A percentile compares a stretch with the other conserved stretches of the same genome.
Evolutionary conservation across 768 basidiomycete genomes (phyloP).

Genomic region (Pleurotus djamor): DNA sequence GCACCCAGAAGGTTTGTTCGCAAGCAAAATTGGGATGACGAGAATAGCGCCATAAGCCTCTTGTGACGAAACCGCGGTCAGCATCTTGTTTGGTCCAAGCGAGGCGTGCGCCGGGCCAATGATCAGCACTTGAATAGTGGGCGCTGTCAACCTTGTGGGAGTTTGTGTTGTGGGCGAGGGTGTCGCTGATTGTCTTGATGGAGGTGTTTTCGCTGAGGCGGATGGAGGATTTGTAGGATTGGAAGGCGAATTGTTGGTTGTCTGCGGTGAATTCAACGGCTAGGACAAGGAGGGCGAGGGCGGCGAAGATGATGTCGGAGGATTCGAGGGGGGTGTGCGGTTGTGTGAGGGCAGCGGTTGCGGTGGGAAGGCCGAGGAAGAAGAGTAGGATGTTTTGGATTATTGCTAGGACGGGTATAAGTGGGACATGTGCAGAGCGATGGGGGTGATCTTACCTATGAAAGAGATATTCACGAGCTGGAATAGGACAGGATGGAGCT

Average conservation of each 20-base stretch:
- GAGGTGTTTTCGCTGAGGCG: conserved; percentile 5
- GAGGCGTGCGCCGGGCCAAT: conserved; percentile 70
- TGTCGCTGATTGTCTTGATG: neutral
- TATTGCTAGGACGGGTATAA: conserved; percentile 39
- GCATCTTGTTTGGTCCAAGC: conserved; percentile 65
- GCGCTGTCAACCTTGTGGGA: conserved; percentile 24
- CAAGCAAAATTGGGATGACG: conserved; percentile 93
- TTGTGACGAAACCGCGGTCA: conserved; percentile 79
- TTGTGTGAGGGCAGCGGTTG: conserved; percentile 46
- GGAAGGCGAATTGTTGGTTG: conserved; percentile 88
- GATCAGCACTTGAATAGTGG: conserved; percentile 39
- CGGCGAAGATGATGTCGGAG: conserved; percentile 64
- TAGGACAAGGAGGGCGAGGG: conserved; percentile 56
- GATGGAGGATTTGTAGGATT: conserved; percentile 68
- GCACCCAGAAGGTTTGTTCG: conserved; percentile 86
- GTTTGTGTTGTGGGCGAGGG: conserved; percentile 21
- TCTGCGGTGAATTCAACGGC: conserved; percentile 81
- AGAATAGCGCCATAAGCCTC: conserved; percentile 83
- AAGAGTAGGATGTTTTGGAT: conserved; percentile 84
- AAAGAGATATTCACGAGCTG: conserved; percentile 55
- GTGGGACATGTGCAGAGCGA: neutral
- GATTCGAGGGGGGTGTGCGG: conserved; percentile 47
- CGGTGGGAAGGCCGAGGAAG: conserved; percentile 60
- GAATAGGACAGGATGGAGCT: conserved; percentile 42
- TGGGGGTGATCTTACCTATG: conserved; percentile 45